Evolutionary conservation across 306 rosid genomes (phyloP).

Genomic region (Chamaecrista fasciculata): DNA sequence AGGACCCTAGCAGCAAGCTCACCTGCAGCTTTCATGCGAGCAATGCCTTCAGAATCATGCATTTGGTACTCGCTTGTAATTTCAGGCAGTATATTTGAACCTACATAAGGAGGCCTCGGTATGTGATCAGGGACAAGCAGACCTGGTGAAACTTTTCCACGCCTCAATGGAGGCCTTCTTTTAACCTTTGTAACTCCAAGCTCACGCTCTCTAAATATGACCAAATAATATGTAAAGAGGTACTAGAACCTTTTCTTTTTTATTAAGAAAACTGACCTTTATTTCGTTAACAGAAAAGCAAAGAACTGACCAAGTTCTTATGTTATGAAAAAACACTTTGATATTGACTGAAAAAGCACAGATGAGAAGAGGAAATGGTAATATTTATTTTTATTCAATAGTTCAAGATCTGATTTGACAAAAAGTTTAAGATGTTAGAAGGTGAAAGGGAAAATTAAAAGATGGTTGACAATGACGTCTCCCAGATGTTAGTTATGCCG

Average conservation of each 20-base stretch:
- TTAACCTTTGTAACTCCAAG: slow-evolving; percentile 42
- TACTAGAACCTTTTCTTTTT: slow-evolving; percentile 8
- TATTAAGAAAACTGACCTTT: background rate
- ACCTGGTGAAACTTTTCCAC: slow-evolving; percentile 76
- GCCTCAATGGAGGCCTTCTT: slow-evolving; percentile 62
- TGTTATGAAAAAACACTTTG: slow-evolving; percentile 5
- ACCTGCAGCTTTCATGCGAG: slow-evolving; percentile 77
- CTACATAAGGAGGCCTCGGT: slow-evolving; percentile 83
- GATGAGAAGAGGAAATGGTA: background rate
- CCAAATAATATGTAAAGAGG: background rate
- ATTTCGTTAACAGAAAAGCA: slow-evolving; percentile 9
- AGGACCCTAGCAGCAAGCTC: slow-evolving; percentile 93
- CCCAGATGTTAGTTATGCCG: background rate
- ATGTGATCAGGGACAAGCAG: slow-evolving; percentile 90
- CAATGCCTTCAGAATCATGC: slow-evolving; percentile 79
- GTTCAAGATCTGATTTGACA: background rate
- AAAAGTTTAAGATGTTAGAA: background rate
- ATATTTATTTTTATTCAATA: background rate
- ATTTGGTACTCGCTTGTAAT: slow-evolving; percentile 68
- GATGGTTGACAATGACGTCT: background rate
- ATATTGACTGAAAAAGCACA: slow-evolving; percentile 2
- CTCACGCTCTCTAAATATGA: slow-evolving; percentile 65
- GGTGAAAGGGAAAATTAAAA: background rate
- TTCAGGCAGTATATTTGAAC: slow-evolving; percentile 64
- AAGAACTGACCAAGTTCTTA: background rate